Evolutionary conservation across 495 filamentous ascomycete species (phyloP).

Genomic region (Elasticomyces elasticus): DNA sequence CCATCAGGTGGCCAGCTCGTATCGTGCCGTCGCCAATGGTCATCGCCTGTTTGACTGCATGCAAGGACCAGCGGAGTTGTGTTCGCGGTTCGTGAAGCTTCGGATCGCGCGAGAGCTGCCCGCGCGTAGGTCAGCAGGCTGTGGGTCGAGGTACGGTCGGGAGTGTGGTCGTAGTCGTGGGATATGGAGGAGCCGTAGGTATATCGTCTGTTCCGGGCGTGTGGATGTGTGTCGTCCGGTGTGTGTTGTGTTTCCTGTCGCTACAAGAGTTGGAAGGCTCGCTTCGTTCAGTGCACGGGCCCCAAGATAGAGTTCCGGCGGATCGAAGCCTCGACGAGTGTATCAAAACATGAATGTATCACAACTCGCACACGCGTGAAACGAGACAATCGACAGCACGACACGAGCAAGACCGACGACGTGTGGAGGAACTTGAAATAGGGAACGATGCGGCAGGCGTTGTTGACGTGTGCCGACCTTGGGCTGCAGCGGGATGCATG

Average conservation of each 20-base stretch:
- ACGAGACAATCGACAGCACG: too few species aligned
- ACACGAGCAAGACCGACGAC: too few species aligned
- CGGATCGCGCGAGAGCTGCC: neutral
- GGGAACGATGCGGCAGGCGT: too few species aligned
- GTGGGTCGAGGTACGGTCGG: neutral
- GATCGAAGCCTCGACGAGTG: too few species aligned
- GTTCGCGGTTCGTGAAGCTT: neutral
- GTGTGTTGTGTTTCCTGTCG: neutral
- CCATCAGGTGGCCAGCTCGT: neutral
- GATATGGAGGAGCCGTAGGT: neutral
- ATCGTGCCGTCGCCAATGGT: conserved; percentile 1
- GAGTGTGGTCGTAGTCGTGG: neutral
- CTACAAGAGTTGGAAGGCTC: neutral
- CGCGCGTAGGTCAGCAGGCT: neutral
- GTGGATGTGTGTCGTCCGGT: neutral
- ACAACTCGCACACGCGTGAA: too few species aligned
- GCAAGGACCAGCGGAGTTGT: neutral
- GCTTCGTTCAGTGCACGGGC: too few species aligned
- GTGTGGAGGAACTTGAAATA: too few species aligned
- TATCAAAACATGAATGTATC: too few species aligned
- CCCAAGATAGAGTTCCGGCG: too few species aligned
- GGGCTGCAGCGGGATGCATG: neutral
- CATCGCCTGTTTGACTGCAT: neutral
- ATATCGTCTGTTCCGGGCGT: neutral
- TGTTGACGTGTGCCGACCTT: neutral